A percentile compares a stretch with the other conserved stretches of the same genome.
phyloP scores from a whole-genome alignment of 371 early-diverging fungal species.

The Dinochytrium kinnereticum region DNA sequence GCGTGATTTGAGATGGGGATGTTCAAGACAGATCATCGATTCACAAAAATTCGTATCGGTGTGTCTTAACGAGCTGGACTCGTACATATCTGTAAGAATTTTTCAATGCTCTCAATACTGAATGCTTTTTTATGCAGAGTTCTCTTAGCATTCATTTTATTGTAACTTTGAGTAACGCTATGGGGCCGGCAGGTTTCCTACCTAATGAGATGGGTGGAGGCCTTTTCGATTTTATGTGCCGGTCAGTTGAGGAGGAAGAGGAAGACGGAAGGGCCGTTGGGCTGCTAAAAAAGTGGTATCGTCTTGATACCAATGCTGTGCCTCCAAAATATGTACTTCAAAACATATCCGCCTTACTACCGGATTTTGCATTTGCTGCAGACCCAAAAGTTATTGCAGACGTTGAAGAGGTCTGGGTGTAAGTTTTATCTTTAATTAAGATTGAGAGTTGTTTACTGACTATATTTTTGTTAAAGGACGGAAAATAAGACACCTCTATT shows the following conservation, averaged over 20 bases:
- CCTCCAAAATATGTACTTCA: conserved; percentile 23
- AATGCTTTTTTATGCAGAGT: conserved; percentile 12
- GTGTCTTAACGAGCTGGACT: conserved; percentile 16
- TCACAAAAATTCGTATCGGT: conserved; percentile 4
- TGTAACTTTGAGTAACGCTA: conserved; percentile 10
- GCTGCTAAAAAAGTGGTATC: conserved; percentile 23
- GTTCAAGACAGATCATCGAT: conserved; percentile 12
- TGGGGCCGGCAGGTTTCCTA: conserved; percentile 6
- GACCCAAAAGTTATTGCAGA: conserved; percentile 17
- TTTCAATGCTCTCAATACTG: background rate
- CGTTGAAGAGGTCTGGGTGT: conserved; percentile 27
- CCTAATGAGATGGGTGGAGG: background rate
- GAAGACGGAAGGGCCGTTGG: background rate
- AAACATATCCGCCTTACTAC: conserved; percentile 22
- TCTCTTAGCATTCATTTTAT: conserved; percentile 25
- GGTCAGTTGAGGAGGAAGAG: background rate
- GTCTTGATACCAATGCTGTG: conserved; percentile 18
- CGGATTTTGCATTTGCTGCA: conserved; percentile 17
- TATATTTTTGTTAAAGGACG: background rate
- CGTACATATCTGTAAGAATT: conserved; percentile 17
- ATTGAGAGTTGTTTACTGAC: too few relatives aligned
- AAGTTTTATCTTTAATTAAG: conserved; percentile 16
- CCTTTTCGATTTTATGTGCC: background rate
- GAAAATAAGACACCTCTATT: conserved; percentile 7
- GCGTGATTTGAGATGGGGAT: conserved; percentile 31